These are phyloP conservation scores for Tuber brumale DNA, from an alignment of 495 filamentous ascomycete species.

Conservation along the genomic window DNA sequence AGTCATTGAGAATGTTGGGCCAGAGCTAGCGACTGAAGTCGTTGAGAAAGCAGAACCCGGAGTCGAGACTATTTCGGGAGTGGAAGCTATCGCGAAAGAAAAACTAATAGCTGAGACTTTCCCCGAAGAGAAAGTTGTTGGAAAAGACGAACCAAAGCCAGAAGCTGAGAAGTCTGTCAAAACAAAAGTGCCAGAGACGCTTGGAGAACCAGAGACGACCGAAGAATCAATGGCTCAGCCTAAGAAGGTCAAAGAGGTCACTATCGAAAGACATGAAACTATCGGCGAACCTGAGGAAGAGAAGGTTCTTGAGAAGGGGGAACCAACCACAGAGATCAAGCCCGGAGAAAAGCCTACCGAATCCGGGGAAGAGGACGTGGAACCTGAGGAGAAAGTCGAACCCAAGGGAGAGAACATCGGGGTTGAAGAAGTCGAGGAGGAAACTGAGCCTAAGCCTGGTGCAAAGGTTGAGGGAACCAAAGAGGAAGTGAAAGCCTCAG, in stretches of 20 bases:
- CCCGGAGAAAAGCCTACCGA: slow-evolving; percentile 11
- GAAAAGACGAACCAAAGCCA: background rate
- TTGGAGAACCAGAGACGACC: background rate
- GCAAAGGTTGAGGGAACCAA: background rate
- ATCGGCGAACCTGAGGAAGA: slow-evolving; percentile 14
- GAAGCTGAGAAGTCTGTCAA: background rate
- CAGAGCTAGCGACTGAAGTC: background rate
- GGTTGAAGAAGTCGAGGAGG: background rate
- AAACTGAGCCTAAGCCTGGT: slow-evolving; percentile 16
- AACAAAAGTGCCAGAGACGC: background rate
- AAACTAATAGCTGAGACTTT: background rate
- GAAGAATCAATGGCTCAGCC: background rate
- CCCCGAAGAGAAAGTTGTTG: slow-evolving; percentile 6
- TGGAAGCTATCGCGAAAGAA: background rate
- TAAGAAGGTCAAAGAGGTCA: no score
- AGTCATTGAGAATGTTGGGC: background rate
- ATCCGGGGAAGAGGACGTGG: slow-evolving; percentile 13
- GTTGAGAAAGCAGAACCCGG: slow-evolving; percentile 8
- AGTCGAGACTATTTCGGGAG: slow-evolving; percentile 13
- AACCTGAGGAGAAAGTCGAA: slow-evolving; percentile 15
- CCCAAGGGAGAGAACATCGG: background rate
- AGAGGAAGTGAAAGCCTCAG: slow-evolving; percentile 1
- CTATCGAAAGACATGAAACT: background rate
- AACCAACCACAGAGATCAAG: slow-evolving; percentile 10
- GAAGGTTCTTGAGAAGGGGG: slow-evolving; percentile 16